Percentiles rank a stretch among this genome's conserved stretches.
Conservation (phyloP, 2,329 filamentous ascomycete species). For the Sarocladium strictum region DNA sequence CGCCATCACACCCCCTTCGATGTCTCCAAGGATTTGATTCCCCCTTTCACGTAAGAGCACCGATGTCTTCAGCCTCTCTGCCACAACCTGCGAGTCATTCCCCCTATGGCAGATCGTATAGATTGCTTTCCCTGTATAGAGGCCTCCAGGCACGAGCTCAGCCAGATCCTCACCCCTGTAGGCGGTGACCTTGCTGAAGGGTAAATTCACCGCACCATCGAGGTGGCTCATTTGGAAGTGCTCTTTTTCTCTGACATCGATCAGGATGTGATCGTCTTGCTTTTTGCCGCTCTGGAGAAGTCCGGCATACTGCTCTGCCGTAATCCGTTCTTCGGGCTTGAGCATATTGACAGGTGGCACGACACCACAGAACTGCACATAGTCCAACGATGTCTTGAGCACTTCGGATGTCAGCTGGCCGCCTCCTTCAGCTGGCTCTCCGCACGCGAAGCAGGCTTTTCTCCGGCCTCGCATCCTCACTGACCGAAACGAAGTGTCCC, state of each 20-base stretch:
- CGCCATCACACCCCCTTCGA: slow-evolving; percentile 63
- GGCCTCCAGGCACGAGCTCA: slow-evolving; percentile 31
- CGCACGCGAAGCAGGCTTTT: slow-evolving; percentile 71
- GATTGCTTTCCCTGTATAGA: slow-evolving; percentile 44
- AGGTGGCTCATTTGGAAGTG: slow-evolving; percentile 79
- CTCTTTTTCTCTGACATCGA: slow-evolving; percentile 81
- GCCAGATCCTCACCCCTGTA: slow-evolving; percentile 28
- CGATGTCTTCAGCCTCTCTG: slow-evolving; percentile 57
- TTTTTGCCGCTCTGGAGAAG: slow-evolving; percentile 7
- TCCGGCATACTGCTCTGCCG: slow-evolving; percentile 52
- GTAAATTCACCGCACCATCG: slow-evolving; percentile 69
- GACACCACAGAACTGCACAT: slow-evolving; percentile 78
- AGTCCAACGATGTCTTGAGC: slow-evolving; percentile 65
- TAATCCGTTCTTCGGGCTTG: slow-evolving; percentile 59
- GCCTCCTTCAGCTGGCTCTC: slow-evolving; percentile 38
- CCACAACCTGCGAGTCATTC: slow-evolving; percentile 71
- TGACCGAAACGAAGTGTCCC: slow-evolving; percentile 55
- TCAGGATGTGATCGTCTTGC: slow-evolving; percentile 48
- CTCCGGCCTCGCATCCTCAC: slow-evolving; percentile 68
- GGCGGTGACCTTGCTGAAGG: slow-evolving; percentile 48
- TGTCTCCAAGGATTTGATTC: slow-evolving; percentile 59
- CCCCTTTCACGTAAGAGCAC: slow-evolving; percentile 43
- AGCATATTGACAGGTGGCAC: slow-evolving; percentile 50
- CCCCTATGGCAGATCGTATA: slow-evolving; percentile 70
- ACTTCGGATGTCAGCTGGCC: slow-evolving; percentile 52